A percentile compares a stretch with the other conserved stretches of the same genome.
Conservation (phyloP, 257 asterid genomes). For the Penstemon eatonii region DNA sequence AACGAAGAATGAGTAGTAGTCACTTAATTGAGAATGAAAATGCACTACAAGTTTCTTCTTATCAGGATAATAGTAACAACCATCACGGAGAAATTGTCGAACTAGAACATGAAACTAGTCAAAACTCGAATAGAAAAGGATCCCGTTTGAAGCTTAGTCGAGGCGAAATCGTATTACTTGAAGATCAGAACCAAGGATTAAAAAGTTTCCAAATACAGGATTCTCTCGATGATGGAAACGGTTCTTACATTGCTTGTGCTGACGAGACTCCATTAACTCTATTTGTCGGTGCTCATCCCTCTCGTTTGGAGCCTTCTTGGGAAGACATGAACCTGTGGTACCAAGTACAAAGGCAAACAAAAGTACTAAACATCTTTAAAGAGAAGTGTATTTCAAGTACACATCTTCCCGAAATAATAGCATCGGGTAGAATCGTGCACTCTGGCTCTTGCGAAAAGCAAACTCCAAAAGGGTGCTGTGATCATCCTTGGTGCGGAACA, state of each 20-base stretch:
- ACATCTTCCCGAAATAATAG: constrained; percentile 60
- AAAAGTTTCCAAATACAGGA: constrained; percentile 56
- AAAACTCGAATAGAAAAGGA: constrained; percentile 35
- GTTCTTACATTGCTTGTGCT: constrained; percentile 52
- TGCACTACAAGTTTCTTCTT: constrained; percentile 30
- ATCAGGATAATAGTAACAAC: constrained; percentile 27
- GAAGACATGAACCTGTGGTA: constrained; percentile 93
- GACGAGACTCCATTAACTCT: constrained; percentile 41
- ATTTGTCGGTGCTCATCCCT: constrained; percentile 72
- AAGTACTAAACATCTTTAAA: constrained; percentile 61
- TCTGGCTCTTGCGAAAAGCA: constrained; percentile 67
- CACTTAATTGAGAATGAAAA: constrained; percentile 38
- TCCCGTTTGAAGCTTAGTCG: constrained; percentile 44
- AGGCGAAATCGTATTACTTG: constrained; percentile 61
- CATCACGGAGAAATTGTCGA: constrained; percentile 55
- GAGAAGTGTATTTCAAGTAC: constrained; percentile 55
- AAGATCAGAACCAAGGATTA: constrained; percentile 61
- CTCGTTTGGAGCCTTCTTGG: constrained; percentile 83
- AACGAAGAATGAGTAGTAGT: constrained; percentile 59
- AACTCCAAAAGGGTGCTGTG: constrained; percentile 62
- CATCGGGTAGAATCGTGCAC: constrained; percentile 67
- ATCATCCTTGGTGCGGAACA: constrained; percentile 82
- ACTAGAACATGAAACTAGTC: constrained; percentile 35
- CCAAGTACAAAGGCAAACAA: constrained; percentile 84
- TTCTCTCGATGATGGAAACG: constrained; percentile 42